Percentiles rank a stretch among this genome's conserved stretches.
These are phyloP conservation scores for Pezicula carpinea DNA, from an alignment of 2,329 filamentous ascomycete species.

Conservation along the genomic window DNA sequence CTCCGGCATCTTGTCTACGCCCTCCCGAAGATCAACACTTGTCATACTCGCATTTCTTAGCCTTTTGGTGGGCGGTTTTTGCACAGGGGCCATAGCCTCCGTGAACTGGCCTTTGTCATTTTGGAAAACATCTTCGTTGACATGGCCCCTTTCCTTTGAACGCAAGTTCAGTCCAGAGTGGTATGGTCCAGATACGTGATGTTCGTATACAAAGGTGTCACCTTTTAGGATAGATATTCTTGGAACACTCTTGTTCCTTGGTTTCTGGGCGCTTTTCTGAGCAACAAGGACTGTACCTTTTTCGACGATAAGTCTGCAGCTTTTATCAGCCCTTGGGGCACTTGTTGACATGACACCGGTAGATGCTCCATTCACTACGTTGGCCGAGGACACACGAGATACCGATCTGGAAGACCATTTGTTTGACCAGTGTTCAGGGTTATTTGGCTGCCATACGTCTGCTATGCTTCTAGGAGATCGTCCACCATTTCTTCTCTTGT, in stretches of 20 bases:
- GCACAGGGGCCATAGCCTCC: not conserved
- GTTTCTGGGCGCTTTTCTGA: conserved; percentile 1
- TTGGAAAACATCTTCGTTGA: conserved; percentile 14
- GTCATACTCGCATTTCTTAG: not conserved
- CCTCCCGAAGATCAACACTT: conserved; percentile 3
- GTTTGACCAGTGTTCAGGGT: conserved; percentile 7
- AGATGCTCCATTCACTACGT: not conserved
- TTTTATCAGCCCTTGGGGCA: not conserved
- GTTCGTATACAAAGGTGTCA: conserved; percentile 15
- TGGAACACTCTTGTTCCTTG: not conserved
- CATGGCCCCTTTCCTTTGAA: conserved; percentile 10
- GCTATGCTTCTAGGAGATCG: conserved; percentile 5
- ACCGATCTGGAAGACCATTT: not conserved
- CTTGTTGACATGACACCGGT: not conserved
- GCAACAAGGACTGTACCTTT: conserved; percentile 8
- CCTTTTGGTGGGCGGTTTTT: not conserved
- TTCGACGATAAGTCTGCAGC: conserved; percentile 5
- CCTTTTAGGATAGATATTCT: conserved; percentile 11
- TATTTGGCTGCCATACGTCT: conserved; percentile 21
- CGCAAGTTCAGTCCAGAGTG: conserved; percentile 16
- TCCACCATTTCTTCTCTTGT: conserved; percentile 11
- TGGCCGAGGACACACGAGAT: conserved; percentile 6
- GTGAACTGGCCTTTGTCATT: not conserved
- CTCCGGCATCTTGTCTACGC: conserved; percentile 12
- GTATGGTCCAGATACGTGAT: conserved; percentile 16